Base-by-base conservation (phyloP, 139 green algal species). In the Pycnococcus provasolii region DNA sequence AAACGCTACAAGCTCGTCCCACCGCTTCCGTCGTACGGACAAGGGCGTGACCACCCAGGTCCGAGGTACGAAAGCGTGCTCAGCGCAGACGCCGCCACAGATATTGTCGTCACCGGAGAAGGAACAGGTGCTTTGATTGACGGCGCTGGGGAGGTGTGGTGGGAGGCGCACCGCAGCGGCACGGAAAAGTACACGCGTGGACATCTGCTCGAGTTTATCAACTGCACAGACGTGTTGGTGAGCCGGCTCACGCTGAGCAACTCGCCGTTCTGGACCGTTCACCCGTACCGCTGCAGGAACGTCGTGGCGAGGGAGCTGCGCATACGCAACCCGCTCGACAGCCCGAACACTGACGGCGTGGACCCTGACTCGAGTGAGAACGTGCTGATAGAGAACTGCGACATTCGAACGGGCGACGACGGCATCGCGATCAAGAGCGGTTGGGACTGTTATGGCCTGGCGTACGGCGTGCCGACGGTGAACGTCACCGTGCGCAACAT, bases 361-460 rank as follows among this genome's bases (percentile, higher is more conserved):
- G 55, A 77, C 41, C 42, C 59, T 42, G 72, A 71, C 73, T 62
- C 13, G 9, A 45, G 61, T 57, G 26, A 63, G 26, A 42, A 77
- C 13, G 72, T 78, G 53, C 54, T 78, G 39, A 73, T 78, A 11
- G 58, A 78, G 58, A 13, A 63, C 45, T 39, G 39, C 26, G 64
- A 52, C 4, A 64, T 78, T 13, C 58, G 3, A 40, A 77, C 68
- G 3, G 72, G 72, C 3, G 67, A 66, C 15, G 72, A 76, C 41
- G 68, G n/a, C 37, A 45, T 78, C n/a, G 59, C 58, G 26, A 64
- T 78, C 47, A 78, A 78, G 72, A 76, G 67, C 45, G 72, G 72
- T 2, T 77, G 55, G 66, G 67, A 78, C 47, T 40, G 67, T 37
- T 58, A 58, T 26, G 70, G 70, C 13, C 44, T 73, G 39, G 54